phyloP scores from a whole-genome alignment of 2,329 filamentous ascomycete genomes.

The Aspergillus sp. region DNA sequence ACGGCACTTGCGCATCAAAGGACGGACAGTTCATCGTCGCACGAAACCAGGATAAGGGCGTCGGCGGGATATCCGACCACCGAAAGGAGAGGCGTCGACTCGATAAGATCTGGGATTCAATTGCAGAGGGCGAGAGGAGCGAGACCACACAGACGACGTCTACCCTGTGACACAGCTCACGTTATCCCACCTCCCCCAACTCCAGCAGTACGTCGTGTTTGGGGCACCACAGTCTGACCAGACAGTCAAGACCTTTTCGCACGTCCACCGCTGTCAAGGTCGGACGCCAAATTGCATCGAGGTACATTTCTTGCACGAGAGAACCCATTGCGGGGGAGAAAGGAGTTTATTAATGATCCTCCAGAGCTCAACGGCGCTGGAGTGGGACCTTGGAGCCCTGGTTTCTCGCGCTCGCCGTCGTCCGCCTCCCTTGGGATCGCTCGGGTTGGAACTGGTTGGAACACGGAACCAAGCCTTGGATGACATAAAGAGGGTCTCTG shows the following conservation, averaged over 20 bases:
- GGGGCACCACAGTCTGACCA: too few relatives aligned
- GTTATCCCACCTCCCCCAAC: constrained; percentile 4
- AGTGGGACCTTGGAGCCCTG: constrained; percentile 14
- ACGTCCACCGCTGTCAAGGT: too few relatives aligned
- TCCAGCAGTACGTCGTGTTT: background rate
- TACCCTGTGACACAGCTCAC: constrained; percentile 9
- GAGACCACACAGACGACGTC: background rate
- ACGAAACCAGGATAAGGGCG: background rate
- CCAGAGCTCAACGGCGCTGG: constrained; percentile 7
- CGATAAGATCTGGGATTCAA: background rate
- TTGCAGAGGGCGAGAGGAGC: background rate
- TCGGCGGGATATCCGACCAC: background rate
- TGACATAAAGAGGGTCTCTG: constrained; percentile 9
- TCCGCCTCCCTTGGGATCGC: constrained; percentile 12
- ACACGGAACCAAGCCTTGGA: constrained; percentile 13
- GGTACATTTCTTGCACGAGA: background rate
- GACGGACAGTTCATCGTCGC: background rate
- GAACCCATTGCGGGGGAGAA: background rate
- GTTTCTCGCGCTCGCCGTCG: constrained; percentile 9
- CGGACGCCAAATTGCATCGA: background rate
- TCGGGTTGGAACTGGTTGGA: constrained; percentile 10
- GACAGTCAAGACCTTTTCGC: too few relatives aligned
- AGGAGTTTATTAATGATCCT: constrained; percentile 3
- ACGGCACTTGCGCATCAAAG: background rate
- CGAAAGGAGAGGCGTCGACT: background rate